phyloP scores from a whole-genome alignment of 495 filamentous ascomycete species.

The Massariosphaeria phaeospora region DNA sequence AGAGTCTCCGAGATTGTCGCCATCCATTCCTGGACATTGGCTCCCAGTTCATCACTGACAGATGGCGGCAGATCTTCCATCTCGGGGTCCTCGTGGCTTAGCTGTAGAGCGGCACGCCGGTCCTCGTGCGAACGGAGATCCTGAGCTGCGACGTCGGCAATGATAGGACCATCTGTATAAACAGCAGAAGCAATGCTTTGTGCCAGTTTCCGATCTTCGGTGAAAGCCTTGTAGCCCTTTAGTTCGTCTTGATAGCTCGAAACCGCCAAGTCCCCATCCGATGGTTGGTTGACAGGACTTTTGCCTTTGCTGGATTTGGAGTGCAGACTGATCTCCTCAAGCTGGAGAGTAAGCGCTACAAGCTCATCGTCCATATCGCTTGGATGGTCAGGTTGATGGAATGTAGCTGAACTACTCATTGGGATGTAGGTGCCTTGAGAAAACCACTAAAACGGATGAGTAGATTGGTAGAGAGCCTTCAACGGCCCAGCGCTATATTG shows the following conservation, averaged over 20 bases:
- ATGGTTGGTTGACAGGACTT: not conserved
- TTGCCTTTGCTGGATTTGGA: conserved; percentile 11
- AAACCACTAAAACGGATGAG: too few relatives aligned
- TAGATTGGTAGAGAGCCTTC: too few relatives aligned
- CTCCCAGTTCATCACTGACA: too few relatives aligned
- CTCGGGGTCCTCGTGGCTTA: conserved; percentile 13
- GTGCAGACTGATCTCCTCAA: conserved; percentile 11
- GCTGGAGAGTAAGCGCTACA: conserved; percentile 17
- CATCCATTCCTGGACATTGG: not conserved
- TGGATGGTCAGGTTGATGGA: conserved; percentile 11
- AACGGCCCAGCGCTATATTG: too few relatives aligned
- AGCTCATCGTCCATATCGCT: conserved; percentile 20
- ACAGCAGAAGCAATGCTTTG: conserved; percentile 23
- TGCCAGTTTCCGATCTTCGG: conserved; percentile 14
- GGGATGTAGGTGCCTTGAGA: too few relatives aligned
- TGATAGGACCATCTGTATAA: conserved; percentile 11
- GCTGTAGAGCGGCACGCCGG: conserved; percentile 6
- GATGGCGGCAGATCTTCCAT: conserved; percentile 10
- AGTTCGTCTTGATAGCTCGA: conserved; percentile 9
- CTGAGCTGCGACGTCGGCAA: not conserved
- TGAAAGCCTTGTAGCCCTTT: not conserved
- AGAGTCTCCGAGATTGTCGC: not conserved
- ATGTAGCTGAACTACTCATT: conserved; percentile 2
- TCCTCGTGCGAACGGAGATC: conserved; percentile 19
- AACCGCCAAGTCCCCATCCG: conserved; percentile 12